Conservation (phyloP, 2,329 filamentous ascomycete genomes). For the Colletotrichum musicola region DNA sequence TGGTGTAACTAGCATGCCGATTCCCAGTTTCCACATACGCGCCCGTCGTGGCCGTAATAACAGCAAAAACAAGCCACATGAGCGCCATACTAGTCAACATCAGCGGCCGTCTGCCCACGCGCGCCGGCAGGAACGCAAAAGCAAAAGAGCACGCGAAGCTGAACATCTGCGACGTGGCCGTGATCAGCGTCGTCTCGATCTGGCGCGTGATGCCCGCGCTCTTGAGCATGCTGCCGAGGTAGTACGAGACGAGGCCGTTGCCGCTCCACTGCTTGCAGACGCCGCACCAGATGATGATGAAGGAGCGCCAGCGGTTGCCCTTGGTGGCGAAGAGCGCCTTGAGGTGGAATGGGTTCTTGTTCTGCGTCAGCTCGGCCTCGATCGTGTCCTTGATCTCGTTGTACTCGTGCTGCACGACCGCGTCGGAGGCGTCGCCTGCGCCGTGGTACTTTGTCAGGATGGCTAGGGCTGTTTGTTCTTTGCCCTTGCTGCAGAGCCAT, state of each 20-base stretch:
- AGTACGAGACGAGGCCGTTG: slow-evolving; percentile 20
- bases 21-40: slow-evolving; percentile 34
- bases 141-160: slow-evolving; percentile 35
- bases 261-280: slow-evolving; percentile 57
- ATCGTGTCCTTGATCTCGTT: slow-evolving; percentile 55
- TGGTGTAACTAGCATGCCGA: slow-evolving; percentile 24
- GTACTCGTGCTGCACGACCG: slow-evolving; percentile 66
- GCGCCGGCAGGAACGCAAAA: slow-evolving; percentile 33
- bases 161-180: slow-evolving; percentile 38
- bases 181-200: slow-evolving; percentile 34
- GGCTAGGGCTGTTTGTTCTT: slow-evolving; percentile 59
- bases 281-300: slow-evolving; percentile 56
- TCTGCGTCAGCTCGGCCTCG: slow-evolving; percentile 51
- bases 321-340: slow-evolving; percentile 45
- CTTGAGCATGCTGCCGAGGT: slow-evolving; percentile 32
- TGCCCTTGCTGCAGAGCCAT: slow-evolving; percentile 36
- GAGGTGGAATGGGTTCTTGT: slow-evolving; percentile 42
- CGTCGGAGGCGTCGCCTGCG: slow-evolving; percentile 64
- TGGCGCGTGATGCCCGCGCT: slow-evolving; percentile 34
- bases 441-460: slow-evolving; percentile 71
- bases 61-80: slow-evolving; percentile 36
- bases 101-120: slow-evolving; percentile 35
- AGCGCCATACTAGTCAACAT: slow-evolving; percentile 36
- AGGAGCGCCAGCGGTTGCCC: slow-evolving; percentile 50
- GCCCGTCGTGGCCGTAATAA: slow-evolving; percentile 32